Percentiles rank a stretch among this genome's conserved stretches.
These are phyloP conservation scores for Suillus hirtellus DNA, from an alignment of 768 basidiomycete species.

Conservation along the genomic window DNA sequence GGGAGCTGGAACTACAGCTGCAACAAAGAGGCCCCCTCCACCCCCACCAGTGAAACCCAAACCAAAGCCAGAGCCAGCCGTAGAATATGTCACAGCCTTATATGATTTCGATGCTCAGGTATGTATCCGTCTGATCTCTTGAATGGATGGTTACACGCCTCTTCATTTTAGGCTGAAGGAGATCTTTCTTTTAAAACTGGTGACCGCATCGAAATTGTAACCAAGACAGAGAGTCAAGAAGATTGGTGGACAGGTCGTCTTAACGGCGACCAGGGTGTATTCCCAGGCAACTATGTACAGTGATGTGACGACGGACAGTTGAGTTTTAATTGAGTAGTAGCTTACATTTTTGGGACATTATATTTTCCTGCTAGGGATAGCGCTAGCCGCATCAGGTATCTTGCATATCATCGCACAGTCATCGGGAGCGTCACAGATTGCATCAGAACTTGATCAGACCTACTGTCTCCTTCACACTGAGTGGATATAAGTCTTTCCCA, in stretches of 20 bases:
- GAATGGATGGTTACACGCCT: background rate
- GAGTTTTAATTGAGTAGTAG: constrained; percentile 4
- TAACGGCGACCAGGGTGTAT: constrained; percentile 82
- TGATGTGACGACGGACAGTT: constrained; percentile 12
- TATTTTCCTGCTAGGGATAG: background rate
- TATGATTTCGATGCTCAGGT: constrained; percentile 95
- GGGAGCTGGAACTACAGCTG: constrained; percentile 33
- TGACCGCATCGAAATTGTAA: constrained; percentile 88
- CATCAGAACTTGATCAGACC: background rate
- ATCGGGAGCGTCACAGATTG: background rate
- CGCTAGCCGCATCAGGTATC: background rate
- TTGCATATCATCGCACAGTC: background rate
- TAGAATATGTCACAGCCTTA: constrained; percentile 84
- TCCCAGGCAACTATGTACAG: constrained; percentile 67
- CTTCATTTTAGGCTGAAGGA: constrained; percentile 69
- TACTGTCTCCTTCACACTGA: constrained; percentile 10
- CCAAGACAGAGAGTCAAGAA: constrained; percentile 77
- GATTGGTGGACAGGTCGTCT: constrained; percentile 98
- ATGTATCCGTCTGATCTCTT: constrained; percentile 18
- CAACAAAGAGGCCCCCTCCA: constrained; percentile 79
- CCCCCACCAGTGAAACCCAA: constrained; percentile 92
- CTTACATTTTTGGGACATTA: background rate
- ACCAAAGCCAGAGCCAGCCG: constrained; percentile 63
- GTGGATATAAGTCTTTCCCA: background rate
- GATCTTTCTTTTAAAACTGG: constrained; percentile 89